Evolutionary conservation across 2,329 filamentous ascomycete species (phyloP), one percentile per base, ranked within the genome.

Genomic region (Diaporthe sp.): DNA sequence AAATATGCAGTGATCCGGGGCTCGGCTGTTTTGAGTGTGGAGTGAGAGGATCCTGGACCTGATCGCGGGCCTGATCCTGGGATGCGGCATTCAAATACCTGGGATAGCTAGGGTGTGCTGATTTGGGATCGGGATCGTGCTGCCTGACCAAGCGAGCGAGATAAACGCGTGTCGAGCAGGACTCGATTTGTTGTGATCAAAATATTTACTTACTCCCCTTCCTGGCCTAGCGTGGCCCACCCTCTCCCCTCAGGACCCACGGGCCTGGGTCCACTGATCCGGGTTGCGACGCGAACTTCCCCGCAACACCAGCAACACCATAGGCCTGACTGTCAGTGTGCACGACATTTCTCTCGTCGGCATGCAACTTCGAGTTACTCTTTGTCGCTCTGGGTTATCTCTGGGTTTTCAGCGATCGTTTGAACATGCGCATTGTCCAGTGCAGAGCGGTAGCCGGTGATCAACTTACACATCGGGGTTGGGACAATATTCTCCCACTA

Each of bases 171-270:
- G 34, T 53, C 71, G 5, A 57, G 37, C 47, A 20, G 39, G 20
- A 20, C 58, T 20, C 71, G 31, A 61, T 65, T 73, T 61, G 60
- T 72, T 65, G 44, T 73, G 25, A 65, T 65, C 71, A 73, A 65
- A 73, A 73, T 73, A 65, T 73, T 73, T 25, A 73, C 71, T 73
- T 53, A 25, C 51, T 25, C 8, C 71, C 58, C 4, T 8, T 53
- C 20, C 10, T 13, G 58, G 71, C 0, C 39, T 73, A 73, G 71
- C 71, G 71, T 44, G 58, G 47, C 17, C 71, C 71, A 25, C 25
- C 3, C 8, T 31, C 31, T 31, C 31, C 31, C 31, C 31, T 31
- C 31, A 31, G 17, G 31, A 25, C 44, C 47, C 71, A 31, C 39
- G 2, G 34, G 20, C 47, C 39, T 42, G 39, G 53, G 25, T 20